These are phyloP conservation scores for Wilhelminamyces savonicus DNA, from an alignment of 805 yeast species.

Conservation along the genomic window DNA sequence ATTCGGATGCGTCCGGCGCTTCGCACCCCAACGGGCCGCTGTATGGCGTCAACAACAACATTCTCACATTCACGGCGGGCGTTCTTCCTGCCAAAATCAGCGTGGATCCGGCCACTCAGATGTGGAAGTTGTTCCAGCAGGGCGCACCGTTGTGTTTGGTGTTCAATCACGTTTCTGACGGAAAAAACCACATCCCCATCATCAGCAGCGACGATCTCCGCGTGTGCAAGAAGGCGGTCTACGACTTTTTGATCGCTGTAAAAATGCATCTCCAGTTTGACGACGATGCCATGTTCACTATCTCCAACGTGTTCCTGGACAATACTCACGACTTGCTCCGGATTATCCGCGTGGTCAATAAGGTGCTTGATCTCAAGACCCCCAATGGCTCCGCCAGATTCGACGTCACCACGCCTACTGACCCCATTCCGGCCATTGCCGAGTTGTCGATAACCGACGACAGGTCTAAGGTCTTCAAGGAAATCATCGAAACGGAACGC, in stretches of 20 bases:
- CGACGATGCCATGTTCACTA: conserved; percentile 81
- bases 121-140: conserved; percentile 83
- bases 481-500: conserved; percentile 83
- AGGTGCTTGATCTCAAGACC: conserved; percentile 32
- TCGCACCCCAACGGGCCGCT: conserved; percentile 8
- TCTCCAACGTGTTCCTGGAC: conserved; percentile 82
- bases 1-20: conserved; percentile 24
- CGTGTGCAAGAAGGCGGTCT: conserved; percentile 81
- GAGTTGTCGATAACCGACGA: conserved; percentile 41
- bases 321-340: conserved; percentile 71
- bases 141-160: conserved; percentile 89
- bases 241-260: conserved; percentile 84
- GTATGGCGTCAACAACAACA: conserved; percentile 23
- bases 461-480: conserved; percentile 74
- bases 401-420: conserved; percentile 1
- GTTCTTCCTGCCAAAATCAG: conserved; percentile 65
- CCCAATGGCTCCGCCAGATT: conserved; percentile 1
- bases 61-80: conserved; percentile 68
- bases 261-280: conserved; percentile 65
- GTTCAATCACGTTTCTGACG: conserved; percentile 57
- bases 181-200: conserved; percentile 44
- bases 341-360: conserved; percentile 66
- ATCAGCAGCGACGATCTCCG: conserved; percentile 76
- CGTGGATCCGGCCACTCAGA: conserved; percentile 88
- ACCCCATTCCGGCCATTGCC: conserved; percentile 6